A percentile compares a stretch with the other conserved stretches of the same genome.
phyloP scores from a whole-genome alignment of 805 yeast genomes.

The Lipomyces mesembrius region DNA sequence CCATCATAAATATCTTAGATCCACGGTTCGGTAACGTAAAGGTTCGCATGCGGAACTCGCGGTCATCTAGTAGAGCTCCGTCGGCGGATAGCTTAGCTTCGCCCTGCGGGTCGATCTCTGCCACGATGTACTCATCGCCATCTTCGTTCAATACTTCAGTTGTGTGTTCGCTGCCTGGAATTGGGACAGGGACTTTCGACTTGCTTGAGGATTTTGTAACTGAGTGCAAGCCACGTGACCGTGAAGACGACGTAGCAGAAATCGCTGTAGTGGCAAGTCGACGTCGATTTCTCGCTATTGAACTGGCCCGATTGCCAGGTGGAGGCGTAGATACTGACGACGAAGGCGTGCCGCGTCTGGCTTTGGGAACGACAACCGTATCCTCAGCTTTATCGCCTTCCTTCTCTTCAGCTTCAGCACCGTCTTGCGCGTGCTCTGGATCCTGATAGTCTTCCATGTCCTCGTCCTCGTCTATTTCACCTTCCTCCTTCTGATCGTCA shows the following conservation, averaged over 20 bases:
- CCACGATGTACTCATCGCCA: conserved; percentile 46
- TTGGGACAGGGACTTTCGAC: conserved; percentile 17
- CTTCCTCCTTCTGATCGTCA: conserved; percentile 16
- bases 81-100: conserved; percentile 51
- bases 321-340: conserved; percentile 12
- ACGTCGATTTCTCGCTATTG: conserved; percentile 7
- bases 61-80: conserved; percentile 50
- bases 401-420: conserved; percentile 11
- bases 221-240: conserved; percentile 7
- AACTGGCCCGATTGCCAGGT: conserved; percentile 13
- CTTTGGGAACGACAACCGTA: conserved; percentile 6
- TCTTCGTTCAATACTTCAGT: conserved; percentile 35
- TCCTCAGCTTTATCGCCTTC: conserved; percentile 17
- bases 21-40: conserved; percentile 51
- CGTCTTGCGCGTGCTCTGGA: conserved; percentile 6
- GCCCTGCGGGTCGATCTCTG: conserved; percentile 50
- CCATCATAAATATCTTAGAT: conserved; percentile 49
- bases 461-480: conserved; percentile 25
- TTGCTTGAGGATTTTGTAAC: conserved; percentile 4
- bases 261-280: conserved; percentile 6
- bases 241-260: conserved; percentile 5
- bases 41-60: conserved; percentile 50
- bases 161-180: conserved; percentile 30
- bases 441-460: conserved; percentile 17
- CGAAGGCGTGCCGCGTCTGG: not conserved